Conservation (phyloP, 139 green algal genomes). For the Picochlorum costavermella region DNA sequence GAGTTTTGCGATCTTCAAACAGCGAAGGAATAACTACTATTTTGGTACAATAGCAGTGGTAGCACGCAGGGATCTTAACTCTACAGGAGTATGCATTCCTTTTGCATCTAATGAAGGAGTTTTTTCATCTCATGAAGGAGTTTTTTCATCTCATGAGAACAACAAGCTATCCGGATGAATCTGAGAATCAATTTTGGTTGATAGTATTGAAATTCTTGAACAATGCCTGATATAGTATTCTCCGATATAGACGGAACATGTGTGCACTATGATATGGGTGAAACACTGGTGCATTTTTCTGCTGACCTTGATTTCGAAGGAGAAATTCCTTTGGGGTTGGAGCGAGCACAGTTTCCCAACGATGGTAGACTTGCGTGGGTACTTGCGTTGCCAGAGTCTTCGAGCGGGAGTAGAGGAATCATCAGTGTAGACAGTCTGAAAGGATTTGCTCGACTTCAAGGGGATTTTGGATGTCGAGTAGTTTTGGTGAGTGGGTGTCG, state of each 20-base stretch:
- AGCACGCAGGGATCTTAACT: too few species aligned
- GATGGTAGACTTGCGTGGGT: background rate
- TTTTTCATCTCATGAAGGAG: too few species aligned
- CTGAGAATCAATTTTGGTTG: too few species aligned
- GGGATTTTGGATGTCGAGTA: background rate
- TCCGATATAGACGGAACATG: slow-evolving; percentile 32
- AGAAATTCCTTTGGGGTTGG: background rate
- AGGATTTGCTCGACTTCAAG: slow-evolving; percentile 6
- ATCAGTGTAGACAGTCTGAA: slow-evolving; percentile 18
- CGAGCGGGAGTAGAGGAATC: slow-evolving; percentile 14
- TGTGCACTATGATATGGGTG: slow-evolving; percentile 17
- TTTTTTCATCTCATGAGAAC: too few species aligned
- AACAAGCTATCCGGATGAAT: too few species aligned
- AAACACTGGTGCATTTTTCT: background rate
- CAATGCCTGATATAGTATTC: slow-evolving; percentile 14
- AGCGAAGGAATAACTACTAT: too few species aligned
- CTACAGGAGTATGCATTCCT: too few species aligned
- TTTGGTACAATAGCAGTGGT: too few species aligned
- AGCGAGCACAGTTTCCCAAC: background rate
- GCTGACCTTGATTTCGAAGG: background rate
- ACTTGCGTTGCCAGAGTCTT: background rate
- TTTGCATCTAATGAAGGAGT: too few species aligned
- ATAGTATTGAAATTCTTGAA: too few species aligned
- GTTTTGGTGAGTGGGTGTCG: slow-evolving; percentile 6
- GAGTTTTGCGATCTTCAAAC: too few species aligned